Base-by-base conservation (phyloP, 306 rosid genomes). In the Alnus rubra region DNA sequence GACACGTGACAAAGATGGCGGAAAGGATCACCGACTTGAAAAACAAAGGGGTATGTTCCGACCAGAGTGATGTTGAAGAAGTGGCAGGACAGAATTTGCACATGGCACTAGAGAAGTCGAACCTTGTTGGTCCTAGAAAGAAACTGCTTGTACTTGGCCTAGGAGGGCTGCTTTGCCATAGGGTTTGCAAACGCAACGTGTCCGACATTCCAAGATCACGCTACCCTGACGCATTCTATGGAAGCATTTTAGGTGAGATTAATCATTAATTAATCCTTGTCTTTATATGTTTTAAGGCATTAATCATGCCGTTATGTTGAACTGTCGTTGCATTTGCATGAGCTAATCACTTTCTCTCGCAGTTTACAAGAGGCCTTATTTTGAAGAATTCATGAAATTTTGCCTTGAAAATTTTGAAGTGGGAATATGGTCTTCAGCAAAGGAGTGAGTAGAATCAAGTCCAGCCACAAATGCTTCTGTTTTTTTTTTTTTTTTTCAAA, bases 341-440 rank as follows among this genome's bases (percentile, higher is more conserved):
- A 23, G n/a, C 10, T 6, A 31, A 13, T 14, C 7, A 12, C 14
- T 51, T 2, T 45, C 7, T 37, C 56, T 7, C 6, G 13, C 75
- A 84, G 84, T 86, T 56, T 84, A 76, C 59, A 73, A 73, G 44
- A 84, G 88, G 76, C 88, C 88, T n/a, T 37, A 73, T 23, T 75
- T 82, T 60, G 87, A 84, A 53, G 84, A 69, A 0, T 84, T 87
- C 33, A 55, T 87, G 71, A 79, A 44, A 74, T 84, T 87, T 68
- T 87, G 86, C 59, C 65, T 82, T 56, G 86, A 82, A 48, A 84
- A 79, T 44, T 87, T 84, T 71, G 83, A 84, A 74, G 85, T 84
- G 23, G 90, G 85, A 35, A 65, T 87, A 73, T 79, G 90, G 86
- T 87, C 86, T 73, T 84, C 88, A 19, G 84, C 88, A 15, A 79